Evolutionary conservation across 768 basidiomycete species (phyloP), one percentile per base, ranked within the genome.

Genomic region (Suillus ampliporus): DNA sequence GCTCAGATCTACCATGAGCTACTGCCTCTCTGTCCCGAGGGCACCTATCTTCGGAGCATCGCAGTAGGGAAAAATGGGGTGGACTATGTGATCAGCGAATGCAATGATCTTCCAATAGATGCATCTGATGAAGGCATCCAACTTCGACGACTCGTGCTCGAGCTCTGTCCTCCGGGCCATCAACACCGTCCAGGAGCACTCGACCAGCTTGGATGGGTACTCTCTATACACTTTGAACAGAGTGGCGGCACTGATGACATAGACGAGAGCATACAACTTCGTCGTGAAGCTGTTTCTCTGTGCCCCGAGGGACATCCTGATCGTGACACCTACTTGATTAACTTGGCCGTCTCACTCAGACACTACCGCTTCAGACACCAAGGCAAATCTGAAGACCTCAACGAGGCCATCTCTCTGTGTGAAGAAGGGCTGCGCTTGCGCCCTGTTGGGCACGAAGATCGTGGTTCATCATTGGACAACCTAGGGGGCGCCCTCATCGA

Each of bases 401-500:
- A 50, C 10, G 58, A 59, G 44, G 58, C 47, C 4, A 37, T 60
- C n/a, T 48, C 28, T 21, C 26, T 60, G 58, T 31, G 23, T 5
- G 31, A 35, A 14, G 17, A 35, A 19, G 47, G 5, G 26, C 13
- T 59, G 44, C 44, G 7, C 1, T 5, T 60, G 13, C 58, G 26
- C 19, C 58, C 58, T 19, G 15, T 34, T 21, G 23, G 26, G 10
- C 44, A 48, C 5, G 5, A n/a, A 44, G 15, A 19, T 48, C 58
- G 58, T 11, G 11, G n/a, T 34, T 21, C 7, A 34, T 61, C 71
- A 41, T 59, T 73, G 4, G 62, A 62, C 11, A 71, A 64, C 44
- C 64, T 67, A 48, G 63, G 61, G 8, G 15, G 19, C 23, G 65
- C 69, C 35, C 69, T 71, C 50, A 57, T 26, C n/a, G 44, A 60